Evolutionary conservation across 495 filamentous ascomycete species (phyloP).

Genomic region (Cairneyella variabilis): DNA sequence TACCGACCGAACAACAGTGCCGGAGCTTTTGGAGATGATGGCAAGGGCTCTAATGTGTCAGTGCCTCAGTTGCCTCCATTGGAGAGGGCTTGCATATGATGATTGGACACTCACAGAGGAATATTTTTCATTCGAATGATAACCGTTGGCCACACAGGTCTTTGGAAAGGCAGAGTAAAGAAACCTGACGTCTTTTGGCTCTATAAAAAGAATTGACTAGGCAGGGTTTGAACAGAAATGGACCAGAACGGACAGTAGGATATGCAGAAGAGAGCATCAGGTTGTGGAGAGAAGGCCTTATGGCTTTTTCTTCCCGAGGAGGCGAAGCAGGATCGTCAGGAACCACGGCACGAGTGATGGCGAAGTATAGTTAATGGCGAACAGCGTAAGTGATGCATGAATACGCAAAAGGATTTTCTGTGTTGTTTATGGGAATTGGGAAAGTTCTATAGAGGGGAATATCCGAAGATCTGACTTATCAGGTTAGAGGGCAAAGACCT

Average conservation of each 20-base stretch:
- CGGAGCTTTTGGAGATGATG: neutral
- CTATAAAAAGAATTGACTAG: neutral
- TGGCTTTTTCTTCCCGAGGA: conserved; percentile 5
- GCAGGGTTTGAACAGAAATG: neutral
- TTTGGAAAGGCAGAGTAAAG: no score
- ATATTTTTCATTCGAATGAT: neutral
- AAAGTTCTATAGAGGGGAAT: no score
- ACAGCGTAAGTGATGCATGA: neutral
- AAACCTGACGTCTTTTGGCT: neutral
- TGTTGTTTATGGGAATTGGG: no score
- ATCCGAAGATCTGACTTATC: no score
- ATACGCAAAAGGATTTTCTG: neutral
- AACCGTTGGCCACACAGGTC: no score
- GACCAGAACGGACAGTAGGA: neutral
- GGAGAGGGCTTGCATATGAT: neutral
- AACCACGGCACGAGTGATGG: conserved; percentile 1
- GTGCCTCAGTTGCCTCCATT: conserved; percentile 7
- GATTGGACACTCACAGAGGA: conserved; percentile 15
- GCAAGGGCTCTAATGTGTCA: conserved; percentile 2
- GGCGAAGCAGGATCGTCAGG: conserved; percentile 19
- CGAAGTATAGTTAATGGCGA: no score
- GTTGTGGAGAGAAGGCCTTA: neutral
- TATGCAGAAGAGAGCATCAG: neutral
- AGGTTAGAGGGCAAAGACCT: no score
- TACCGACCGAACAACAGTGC: neutral